phyloP scores from a whole-genome alignment of 2,329 filamentous ascomycete species.

The Apiospora hydei region DNA sequence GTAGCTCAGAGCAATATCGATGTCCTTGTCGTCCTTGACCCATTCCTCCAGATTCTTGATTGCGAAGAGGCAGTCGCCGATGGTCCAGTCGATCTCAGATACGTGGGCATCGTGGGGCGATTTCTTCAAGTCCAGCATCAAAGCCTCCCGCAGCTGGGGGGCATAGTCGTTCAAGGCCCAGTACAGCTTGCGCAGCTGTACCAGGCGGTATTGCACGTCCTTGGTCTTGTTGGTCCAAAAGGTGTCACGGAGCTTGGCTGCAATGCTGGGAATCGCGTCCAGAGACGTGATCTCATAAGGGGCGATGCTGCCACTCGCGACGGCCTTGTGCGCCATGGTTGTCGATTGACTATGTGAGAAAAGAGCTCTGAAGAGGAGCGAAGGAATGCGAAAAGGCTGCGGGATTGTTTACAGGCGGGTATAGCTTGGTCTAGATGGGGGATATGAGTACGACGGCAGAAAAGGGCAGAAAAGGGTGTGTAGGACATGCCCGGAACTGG shows the following conservation, averaged over 20 bases:
- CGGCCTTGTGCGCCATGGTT: slow-evolving; percentile 54
- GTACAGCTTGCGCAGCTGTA: slow-evolving; percentile 92
- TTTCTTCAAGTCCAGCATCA: slow-evolving; percentile 81
- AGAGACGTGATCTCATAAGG: slow-evolving; percentile 68
- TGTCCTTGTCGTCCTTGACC: slow-evolving; percentile 80
- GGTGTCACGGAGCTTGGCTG: slow-evolving; percentile 68
- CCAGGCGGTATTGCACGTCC: slow-evolving; percentile 79
- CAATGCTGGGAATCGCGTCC: slow-evolving; percentile 69
- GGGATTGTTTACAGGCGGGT: neutral
- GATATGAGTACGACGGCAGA: neutral
- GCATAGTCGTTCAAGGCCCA: slow-evolving; percentile 88
- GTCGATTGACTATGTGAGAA: neutral
- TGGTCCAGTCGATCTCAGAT: slow-evolving; percentile 78
- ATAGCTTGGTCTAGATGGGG: neutral
- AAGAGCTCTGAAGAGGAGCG: neutral
- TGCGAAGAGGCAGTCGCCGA: slow-evolving; percentile 82
- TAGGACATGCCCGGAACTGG: neutral
- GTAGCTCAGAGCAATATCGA: slow-evolving; percentile 73
- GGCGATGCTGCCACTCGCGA: slow-evolving; percentile 49
- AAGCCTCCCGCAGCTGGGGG: slow-evolving; percentile 75
- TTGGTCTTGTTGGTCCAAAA: slow-evolving; percentile 85
- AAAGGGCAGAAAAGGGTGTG: neutral
- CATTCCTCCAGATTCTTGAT: slow-evolving; percentile 81
- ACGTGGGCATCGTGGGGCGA: slow-evolving; percentile 75
- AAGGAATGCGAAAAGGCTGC: neutral